Evolutionary conservation across 2,329 filamentous ascomycete species (phyloP).

Genomic region (Ophiostoma angusticollis): DNA sequence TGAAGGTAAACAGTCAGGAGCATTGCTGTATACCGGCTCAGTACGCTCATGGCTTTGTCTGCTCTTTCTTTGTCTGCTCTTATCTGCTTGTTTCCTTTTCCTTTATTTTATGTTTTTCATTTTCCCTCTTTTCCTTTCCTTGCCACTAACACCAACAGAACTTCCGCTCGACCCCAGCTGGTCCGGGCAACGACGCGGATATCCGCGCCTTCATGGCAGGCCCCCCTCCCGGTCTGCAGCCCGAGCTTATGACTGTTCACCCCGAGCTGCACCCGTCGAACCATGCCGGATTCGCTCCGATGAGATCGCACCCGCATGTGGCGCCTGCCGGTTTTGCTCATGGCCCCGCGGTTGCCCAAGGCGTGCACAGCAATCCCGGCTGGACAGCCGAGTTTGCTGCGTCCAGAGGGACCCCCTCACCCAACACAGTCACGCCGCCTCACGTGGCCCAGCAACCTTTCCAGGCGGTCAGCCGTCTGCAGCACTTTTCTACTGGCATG

Average conservation of each 20-base stretch:
- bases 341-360: background rate
- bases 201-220: slow-evolving; percentile 10
- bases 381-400: slow-evolving; percentile 14
- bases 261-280: background rate
- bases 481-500: slow-evolving; percentile 8
- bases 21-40: too few species aligned
- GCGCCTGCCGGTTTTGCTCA: background rate
- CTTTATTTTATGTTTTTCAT: too few species aligned
- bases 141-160: slow-evolving; percentile 2
- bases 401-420: background rate
- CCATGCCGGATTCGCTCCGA: background rate
- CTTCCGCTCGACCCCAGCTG: slow-evolving; percentile 11
- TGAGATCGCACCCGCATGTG: background rate
- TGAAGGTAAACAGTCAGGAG: background rate
- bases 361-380: background rate
- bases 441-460: slow-evolving; percentile 1
- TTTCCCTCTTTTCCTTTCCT: background rate
- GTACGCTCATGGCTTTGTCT: background rate
- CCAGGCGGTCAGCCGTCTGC: slow-evolving; percentile 6
- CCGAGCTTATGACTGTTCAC: slow-evolving; percentile 1
- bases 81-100: background rate
- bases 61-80: background rate
- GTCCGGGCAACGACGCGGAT: slow-evolving; percentile 8
- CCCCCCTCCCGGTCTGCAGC: background rate
- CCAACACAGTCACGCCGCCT: background rate